Conservation (phyloP, 1,284 basidiomycete genomes). For the Caloboletus firmus region DNA sequence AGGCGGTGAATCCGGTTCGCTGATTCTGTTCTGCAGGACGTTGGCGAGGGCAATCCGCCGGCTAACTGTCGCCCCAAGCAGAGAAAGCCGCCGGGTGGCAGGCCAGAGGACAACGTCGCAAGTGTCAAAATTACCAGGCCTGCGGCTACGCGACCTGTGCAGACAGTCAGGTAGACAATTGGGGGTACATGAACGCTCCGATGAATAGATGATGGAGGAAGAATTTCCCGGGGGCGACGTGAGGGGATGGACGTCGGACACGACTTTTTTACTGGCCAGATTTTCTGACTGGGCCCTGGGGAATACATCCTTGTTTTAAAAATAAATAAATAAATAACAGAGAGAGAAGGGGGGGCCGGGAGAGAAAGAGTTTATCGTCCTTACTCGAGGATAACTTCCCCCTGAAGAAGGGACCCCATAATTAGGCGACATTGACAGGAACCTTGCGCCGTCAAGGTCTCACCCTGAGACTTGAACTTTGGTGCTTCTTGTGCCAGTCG, state of each 20-base stretch:
- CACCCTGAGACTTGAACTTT: neutral
- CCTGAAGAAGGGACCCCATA: neutral
- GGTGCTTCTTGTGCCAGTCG: neutral
- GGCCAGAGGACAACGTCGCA: slow-evolving; percentile 4
- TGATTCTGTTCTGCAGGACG: slow-evolving; percentile 13
- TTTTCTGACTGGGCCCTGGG: neutral
- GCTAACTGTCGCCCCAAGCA: neutral
- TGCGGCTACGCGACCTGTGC: slow-evolving; percentile 2
- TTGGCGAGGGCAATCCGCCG: neutral
- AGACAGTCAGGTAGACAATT: neutral
- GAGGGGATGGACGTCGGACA: neutral
- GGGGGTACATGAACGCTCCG: neutral
- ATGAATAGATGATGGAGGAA: neutral
- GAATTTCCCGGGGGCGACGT: neutral
- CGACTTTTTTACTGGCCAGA: neutral
- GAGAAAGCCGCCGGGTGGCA: slow-evolving; percentile 8
- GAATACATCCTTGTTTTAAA: neutral
- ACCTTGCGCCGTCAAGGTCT: neutral
- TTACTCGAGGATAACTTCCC: neutral
- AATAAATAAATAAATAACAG: too few relatives aligned
- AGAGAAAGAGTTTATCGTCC: too few relatives aligned
- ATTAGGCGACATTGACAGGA: neutral
- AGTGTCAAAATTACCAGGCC: slow-evolving; percentile 9
- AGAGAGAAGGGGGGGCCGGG: too few relatives aligned
- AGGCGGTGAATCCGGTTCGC: neutral